A percentile compares a stretch with the other conserved stretches of the same genome.
Conservation (phyloP, 306 rosid genomes). For the Vigna trinervia region DNA sequence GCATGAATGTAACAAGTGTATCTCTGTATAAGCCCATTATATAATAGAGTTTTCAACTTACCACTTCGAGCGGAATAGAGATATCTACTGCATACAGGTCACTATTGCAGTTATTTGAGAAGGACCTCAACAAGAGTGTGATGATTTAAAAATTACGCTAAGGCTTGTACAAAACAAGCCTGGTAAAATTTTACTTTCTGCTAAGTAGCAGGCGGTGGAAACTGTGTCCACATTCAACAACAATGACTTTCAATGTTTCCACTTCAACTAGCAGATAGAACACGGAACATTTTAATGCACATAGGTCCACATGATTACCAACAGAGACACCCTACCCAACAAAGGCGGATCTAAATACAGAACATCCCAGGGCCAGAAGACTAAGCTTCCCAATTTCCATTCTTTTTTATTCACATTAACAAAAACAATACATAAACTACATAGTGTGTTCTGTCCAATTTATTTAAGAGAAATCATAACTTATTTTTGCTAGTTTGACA, state of each 20-base stretch:
- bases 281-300: slow-evolving; percentile 8
- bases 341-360: not conserved
- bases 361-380: not conserved
- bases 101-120: slow-evolving; percentile 25
- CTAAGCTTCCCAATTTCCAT: not conserved
- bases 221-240: not conserved
- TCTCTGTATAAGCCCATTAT: slow-evolving; percentile 6
- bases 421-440: slow-evolving; percentile 9
- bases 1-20: not conserved
- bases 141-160: slow-evolving; percentile 8
- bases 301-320: slow-evolving; percentile 29
- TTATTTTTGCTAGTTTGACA: not conserved
- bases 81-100: slow-evolving; percentile 18
- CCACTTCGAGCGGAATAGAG: slow-evolving; percentile 28
- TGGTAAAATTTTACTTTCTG: not conserved
- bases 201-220: not conserved
- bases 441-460: not conserved
- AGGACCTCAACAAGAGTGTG: slow-evolving; percentile 1
- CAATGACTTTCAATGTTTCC: not conserved
- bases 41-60: not conserved
- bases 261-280: not conserved
- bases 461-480: not conserved
- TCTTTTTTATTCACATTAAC: not conserved
- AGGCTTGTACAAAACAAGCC: slow-evolving; percentile 7
- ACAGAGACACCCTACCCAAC: slow-evolving; percentile 24